Evolutionary conservation across 257 asterid genomes (phyloP).

Genomic region (Haberlea rhodopensis): DNA sequence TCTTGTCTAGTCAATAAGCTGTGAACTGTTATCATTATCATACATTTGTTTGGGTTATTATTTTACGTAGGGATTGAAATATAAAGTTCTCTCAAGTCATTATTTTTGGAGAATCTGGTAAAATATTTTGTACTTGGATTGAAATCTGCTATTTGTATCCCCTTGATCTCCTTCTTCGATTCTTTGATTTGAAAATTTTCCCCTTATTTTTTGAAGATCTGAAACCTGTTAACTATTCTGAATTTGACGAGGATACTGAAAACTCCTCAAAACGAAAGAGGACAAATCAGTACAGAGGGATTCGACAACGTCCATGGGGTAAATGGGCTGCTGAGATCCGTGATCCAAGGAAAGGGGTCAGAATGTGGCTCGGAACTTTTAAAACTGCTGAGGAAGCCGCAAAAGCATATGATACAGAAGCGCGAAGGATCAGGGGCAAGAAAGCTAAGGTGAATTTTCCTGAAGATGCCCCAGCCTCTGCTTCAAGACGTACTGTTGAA

Average conservation of each 20-base stretch:
- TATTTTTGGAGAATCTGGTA: too few relatives aligned
- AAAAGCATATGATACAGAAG: constrained; percentile 88
- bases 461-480: constrained; percentile 44
- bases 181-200: background rate
- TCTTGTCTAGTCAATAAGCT: constrained; percentile 13
- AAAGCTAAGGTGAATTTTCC: constrained; percentile 97
- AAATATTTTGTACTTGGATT: background rate
- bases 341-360: constrained; percentile 91
- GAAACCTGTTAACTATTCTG: constrained; percentile 35
- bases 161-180: background rate
- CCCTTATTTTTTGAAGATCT: constrained; percentile 34
- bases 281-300: constrained; percentile 93
- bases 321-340: constrained; percentile 99
- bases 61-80: background rate
- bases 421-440: constrained; percentile 85
- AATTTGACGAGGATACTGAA: constrained; percentile 56
- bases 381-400: constrained; percentile 99
- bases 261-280: constrained; percentile 81
- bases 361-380: constrained; percentile 98
- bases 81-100: background rate
- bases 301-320: constrained; percentile 99
- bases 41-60: background rate
- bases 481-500: constrained; percentile 42
- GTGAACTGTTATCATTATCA: background rate
- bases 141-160: too few relatives aligned